Percentiles rank a stretch among this genome's conserved stretches.
Conservation (phyloP, 345 rosid species). For the Brassica napus region DNA sequence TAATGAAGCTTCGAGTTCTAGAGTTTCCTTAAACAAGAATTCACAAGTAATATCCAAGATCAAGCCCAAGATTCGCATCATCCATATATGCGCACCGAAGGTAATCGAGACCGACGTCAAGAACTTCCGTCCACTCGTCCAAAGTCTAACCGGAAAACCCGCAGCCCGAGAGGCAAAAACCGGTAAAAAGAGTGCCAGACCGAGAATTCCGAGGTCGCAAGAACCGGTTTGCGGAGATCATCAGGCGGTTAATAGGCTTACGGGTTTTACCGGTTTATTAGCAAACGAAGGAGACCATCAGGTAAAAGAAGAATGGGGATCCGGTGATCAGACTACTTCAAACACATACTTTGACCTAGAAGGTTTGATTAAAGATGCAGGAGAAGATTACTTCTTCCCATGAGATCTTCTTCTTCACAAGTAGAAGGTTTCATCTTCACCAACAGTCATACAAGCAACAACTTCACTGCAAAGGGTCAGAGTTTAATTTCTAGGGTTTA, state of each 20-base stretch:
- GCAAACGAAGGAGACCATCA: conserved; percentile 33
- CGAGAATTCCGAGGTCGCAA: conserved; percentile 15
- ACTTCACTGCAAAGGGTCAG: conserved; percentile 32
- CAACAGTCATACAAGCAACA: not conserved
- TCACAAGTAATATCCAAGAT: conserved; percentile 61
- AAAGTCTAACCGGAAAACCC: conserved; percentile 85
- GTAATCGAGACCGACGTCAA: conserved; percentile 86
- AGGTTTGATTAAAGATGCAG: conserved; percentile 44
- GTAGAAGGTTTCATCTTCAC: no score
- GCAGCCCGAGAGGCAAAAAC: conserved; percentile 32
- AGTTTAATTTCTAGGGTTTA: conserved; percentile 16
- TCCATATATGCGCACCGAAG: conserved; percentile 90
- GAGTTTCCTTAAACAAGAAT: conserved; percentile 47
- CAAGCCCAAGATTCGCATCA: conserved; percentile 80
- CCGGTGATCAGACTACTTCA: conserved; percentile 28
- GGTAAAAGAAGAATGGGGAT: conserved; percentile 43
- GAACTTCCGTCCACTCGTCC: conserved; percentile 84
- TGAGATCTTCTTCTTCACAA: no score
- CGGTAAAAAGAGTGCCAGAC: conserved; percentile 14
- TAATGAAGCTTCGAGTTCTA: conserved; percentile 41
- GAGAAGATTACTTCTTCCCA: conserved; percentile 25
- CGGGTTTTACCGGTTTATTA: conserved; percentile 32
- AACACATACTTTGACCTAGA: conserved; percentile 44
- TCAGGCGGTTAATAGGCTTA: conserved; percentile 24
- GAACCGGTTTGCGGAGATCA: conserved; percentile 20